Conservation (phyloP, 352 stramenopile species). For the Aphanomyces stellatus region DNA sequence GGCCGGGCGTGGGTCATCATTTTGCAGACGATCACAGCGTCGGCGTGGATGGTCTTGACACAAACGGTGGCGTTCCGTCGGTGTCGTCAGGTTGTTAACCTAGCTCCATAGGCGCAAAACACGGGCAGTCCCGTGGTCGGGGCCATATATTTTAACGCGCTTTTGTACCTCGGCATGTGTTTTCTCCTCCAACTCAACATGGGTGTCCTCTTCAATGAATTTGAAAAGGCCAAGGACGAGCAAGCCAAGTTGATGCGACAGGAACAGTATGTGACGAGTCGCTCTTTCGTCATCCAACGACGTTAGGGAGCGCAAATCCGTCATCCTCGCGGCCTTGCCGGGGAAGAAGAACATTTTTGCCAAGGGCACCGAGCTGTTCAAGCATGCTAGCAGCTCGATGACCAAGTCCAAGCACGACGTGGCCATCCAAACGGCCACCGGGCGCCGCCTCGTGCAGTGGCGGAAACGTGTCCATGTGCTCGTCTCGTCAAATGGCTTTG, state of each 20-base stretch:
- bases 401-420: too few species aligned
- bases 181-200: slow-evolving; percentile 92
- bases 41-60: slow-evolving; percentile 91
- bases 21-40: slow-evolving; percentile 90
- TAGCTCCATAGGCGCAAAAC: slow-evolving; percentile 16
- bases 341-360: not conserved
- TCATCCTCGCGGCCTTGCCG: not conserved
- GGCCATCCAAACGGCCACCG: not conserved
- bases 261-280: slow-evolving; percentile 18
- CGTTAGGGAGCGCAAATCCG: not conserved
- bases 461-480: not conserved
- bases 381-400: too few species aligned
- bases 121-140: slow-evolving; percentile 45
- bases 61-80: slow-evolving; percentile 62
- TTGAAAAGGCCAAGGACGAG: slow-evolving; percentile 26
- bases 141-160: slow-evolving; percentile 80
- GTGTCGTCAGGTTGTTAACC: slow-evolving; percentile 27
- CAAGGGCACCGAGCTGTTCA: not conserved
- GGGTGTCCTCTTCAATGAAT: slow-evolving; percentile 87
- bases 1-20: slow-evolving; percentile 84
- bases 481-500: slow-evolving; percentile 24
- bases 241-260: slow-evolving; percentile 28
- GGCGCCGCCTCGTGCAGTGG: not conserved
- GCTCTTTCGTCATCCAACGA: slow-evolving; percentile 2
- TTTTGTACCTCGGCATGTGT: slow-evolving; percentile 88